Evolutionary conservation across 1,139 yeast species (phyloP).

Genomic region (Debaryomyces coudertii): DNA sequence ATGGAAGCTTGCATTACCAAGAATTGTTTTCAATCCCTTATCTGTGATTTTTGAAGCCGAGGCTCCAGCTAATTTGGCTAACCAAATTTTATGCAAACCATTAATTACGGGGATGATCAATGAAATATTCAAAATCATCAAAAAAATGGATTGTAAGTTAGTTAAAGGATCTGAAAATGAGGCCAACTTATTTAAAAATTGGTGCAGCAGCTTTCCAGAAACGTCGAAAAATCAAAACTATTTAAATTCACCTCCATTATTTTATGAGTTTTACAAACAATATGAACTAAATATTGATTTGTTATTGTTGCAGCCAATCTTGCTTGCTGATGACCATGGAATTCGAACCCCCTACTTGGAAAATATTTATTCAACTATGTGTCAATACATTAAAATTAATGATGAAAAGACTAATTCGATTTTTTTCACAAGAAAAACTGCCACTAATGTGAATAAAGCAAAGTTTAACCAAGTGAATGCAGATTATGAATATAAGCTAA

Average conservation of each 20-base stretch:
- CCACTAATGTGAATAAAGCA: conserved; percentile 10
- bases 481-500: conserved; percentile 18
- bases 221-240: conserved; percentile 30
- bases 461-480: conserved; percentile 11
- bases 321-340: conserved; percentile 82
- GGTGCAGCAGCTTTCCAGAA: conserved; percentile 52
- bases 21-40: conserved; percentile 76
- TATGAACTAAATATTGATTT: conserved; percentile 68
- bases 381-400: conserved; percentile 64
- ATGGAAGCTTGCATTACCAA: conserved; percentile 83
- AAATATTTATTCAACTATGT: conserved; percentile 77
- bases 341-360: conserved; percentile 90
- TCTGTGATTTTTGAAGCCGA: conserved; percentile 73
- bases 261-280: conserved; percentile 62
- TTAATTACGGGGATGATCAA: conserved; percentile 75
- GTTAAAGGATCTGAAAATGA: conserved; percentile 70
- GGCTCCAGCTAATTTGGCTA: conserved; percentile 57
- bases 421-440: conserved; percentile 35
- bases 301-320: conserved; percentile 78
- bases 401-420: conserved; percentile 27
- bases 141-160: conserved; percentile 75
- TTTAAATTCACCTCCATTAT: conserved; percentile 53
- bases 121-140: conserved; percentile 73
- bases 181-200: conserved; percentile 54
- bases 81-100: conserved; percentile 82